Base-by-base conservation (phyloP, 1,284 basidiomycete genomes). In the Anthracocystis setariae region DNA sequence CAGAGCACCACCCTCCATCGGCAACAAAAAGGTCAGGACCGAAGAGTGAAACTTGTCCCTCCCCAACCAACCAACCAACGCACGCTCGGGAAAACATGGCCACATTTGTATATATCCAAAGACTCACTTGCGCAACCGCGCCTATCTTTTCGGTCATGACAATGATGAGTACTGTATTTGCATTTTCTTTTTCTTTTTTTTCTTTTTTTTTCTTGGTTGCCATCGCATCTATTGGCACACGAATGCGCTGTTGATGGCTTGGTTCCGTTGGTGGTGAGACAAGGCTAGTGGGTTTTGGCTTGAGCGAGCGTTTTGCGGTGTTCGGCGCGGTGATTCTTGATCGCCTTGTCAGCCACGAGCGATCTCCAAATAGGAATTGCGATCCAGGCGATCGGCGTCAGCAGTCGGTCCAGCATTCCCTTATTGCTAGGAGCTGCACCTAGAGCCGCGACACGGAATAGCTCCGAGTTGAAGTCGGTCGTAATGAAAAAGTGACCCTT, bases 361-460 rank as follows among this genome's bases (percentile, higher is more conserved):
- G 58, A 54, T 15, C 80, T 71, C 80, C 80, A 82, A 32, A 73
- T 54, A 17, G 79, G 68, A 5, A 80, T 56, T 18, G 63, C 78
- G 32, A 77, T 61, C 59, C 67, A 65, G 3, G 47, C 48, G 18
- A 79, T 48, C 17, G 74, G 27, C 12, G 53, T 50, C 10, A 74
- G 56, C 10, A 60, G n/a, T 2, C 65, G 47, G 53, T 82, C 80
- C 8, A 70, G 5, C 15, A 80, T 17, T 8, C 64, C 58, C 15
- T 55, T 46, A 44, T 79, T 77, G 8, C 75, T 74, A 1, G 80
- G 80, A 2, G 68, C 70, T 2, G 62, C 52, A n/a, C 79, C 79
- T 7, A 67, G 66, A 3, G 76, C 69, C 17, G 74, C 55, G 17
- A 66, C 68, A 3, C 79, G 73, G 58, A 82, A 79, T 13, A 80